Evolutionary conservation across 768 basidiomycete genomes (phyloP).

Genomic region (Boletus pseudo-olivaceus): DNA sequence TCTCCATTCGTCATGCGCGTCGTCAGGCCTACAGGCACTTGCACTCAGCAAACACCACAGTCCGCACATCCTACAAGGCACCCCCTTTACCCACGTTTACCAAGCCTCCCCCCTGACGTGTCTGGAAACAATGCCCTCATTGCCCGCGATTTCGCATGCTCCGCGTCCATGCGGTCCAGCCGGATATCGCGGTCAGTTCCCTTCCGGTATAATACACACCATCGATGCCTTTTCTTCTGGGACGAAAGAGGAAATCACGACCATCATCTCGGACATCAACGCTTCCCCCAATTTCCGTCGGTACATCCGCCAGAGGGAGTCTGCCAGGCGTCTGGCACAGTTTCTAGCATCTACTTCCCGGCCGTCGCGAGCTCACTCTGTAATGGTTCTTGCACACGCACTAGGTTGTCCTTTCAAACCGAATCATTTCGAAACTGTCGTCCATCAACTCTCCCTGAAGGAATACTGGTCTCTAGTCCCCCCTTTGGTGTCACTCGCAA

Average conservation of each 20-base stretch:
- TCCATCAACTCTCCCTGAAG: conserved; percentile 44
- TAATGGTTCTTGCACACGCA: conserved; percentile 46
- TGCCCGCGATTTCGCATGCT: neutral
- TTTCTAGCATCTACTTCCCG: conserved; percentile 30
- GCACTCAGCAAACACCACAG: conserved; percentile 9
- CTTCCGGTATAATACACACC: conserved; percentile 21
- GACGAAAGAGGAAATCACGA: conserved; percentile 7
- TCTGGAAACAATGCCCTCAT: neutral
- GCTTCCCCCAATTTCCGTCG: conserved; percentile 21
- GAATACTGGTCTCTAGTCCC: conserved; percentile 52
- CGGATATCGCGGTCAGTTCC: conserved; percentile 15
- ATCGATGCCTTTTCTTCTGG: conserved; percentile 26
- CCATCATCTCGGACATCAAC: conserved; percentile 15
- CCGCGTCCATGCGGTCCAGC: neutral
- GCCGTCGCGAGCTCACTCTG: conserved; percentile 41
- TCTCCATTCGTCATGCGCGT: conserved; percentile 23
- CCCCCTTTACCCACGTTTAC: neutral
- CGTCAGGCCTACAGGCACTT: conserved; percentile 15
- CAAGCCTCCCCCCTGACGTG: neutral
- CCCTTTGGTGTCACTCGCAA: conserved; percentile 45
- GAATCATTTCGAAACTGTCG: conserved; percentile 56
- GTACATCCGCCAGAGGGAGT: conserved; percentile 34
- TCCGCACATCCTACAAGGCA: conserved; percentile 3
- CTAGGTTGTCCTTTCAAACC: conserved; percentile 50
- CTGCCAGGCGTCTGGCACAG: conserved; percentile 32